Base-by-base conservation (phyloP, 257 asterid species). In the Plantago ovata region DNA sequence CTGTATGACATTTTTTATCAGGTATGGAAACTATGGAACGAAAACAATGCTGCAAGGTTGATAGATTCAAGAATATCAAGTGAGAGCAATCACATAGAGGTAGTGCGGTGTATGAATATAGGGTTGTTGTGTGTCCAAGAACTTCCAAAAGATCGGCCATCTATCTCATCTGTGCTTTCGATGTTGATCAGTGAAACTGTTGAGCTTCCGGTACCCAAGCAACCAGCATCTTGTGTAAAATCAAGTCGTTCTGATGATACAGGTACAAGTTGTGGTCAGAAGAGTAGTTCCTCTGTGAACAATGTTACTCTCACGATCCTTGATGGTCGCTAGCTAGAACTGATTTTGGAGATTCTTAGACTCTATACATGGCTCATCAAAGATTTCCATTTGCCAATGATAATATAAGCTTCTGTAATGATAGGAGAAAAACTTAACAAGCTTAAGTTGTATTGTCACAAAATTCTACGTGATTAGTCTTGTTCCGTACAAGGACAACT, bases 181-280 rank as follows among this genome's bases (percentile, higher is more conserved):
- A 72, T 76, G 78, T 73, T 76, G 15, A 72, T 75, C 56, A 65
- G 76, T 38, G 81, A 76, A 51, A 76, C 65, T 12, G 60, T 45
- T 0, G 75, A 72, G 14, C 66, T 72, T 38, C 76, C 67, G 13
- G 16, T 19, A 42, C 76, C 76, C 1, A 69, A 72, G 58, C 65
- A 69, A 23, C 78, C 81, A 0, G 78, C 65, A 2, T 72, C 61
- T 28, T 60, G 65, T 0, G 70, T 61, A 19, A 53, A 68, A 47
- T 67, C 67, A 73, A 63, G 46, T 62, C 70, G 59, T 0, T 56
- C 66, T 9, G 54, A 51, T 51, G 56, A 23, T 23, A 23, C 56
- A 28, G 28, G 32, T 20, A 23, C 19, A 12, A 16, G 13, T 19
- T 15, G 24, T 3, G 16, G 53, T 19, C 53, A 7, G 9, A 6